A percentile compares a stretch with the other conserved stretches of the same genome.
These are phyloP conservation scores for Corchorus capsularis DNA, from an alignment of 345 rosid genomes.

Conservation along the genomic window DNA sequence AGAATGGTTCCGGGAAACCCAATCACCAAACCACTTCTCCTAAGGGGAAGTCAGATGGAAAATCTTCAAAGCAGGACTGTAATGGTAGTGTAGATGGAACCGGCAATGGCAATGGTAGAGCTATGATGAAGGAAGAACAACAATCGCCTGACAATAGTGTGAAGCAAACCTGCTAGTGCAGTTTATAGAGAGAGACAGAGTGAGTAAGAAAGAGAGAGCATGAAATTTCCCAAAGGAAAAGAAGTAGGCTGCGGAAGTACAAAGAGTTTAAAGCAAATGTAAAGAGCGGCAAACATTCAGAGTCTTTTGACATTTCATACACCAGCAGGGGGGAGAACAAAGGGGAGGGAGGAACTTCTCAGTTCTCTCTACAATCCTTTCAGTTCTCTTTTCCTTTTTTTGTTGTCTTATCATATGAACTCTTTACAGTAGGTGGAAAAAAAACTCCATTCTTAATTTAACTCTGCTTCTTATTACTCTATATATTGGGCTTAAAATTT, in stretches of 20 bases:
- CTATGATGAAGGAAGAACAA: conserved; percentile 32
- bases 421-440: conserved; percentile 13
- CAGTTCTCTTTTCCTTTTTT: conserved; percentile 27
- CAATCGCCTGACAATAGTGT: conserved; percentile 26
- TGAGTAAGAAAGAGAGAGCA: background rate
- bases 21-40: conserved; percentile 25
- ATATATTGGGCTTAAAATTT: background rate
- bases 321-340: conserved; percentile 23
- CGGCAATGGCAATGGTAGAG: conserved; percentile 11
- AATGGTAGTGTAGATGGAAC: conserved; percentile 39
- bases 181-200: conserved; percentile 30
- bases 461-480: conserved; percentile 1
- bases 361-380: conserved; percentile 34
- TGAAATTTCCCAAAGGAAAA: conserved; percentile 11
- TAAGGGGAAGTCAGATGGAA: conserved; percentile 31
- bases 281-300: conserved; percentile 48
- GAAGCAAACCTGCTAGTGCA: conserved; percentile 33
- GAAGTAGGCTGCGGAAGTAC: conserved; percentile 34
- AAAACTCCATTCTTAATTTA: conserved; percentile 18
- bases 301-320: conserved; percentile 31
- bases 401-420: conserved; percentile 29
- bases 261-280: conserved; percentile 60
- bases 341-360: conserved; percentile 28
- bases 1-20: conserved; percentile 32
- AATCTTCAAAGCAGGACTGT: conserved; percentile 35